A percentile compares a stretch with the other conserved stretches of the same genome.
phyloP scores from a whole-genome alignment of 345 rosid species.

The Physaria fendleri region DNA sequence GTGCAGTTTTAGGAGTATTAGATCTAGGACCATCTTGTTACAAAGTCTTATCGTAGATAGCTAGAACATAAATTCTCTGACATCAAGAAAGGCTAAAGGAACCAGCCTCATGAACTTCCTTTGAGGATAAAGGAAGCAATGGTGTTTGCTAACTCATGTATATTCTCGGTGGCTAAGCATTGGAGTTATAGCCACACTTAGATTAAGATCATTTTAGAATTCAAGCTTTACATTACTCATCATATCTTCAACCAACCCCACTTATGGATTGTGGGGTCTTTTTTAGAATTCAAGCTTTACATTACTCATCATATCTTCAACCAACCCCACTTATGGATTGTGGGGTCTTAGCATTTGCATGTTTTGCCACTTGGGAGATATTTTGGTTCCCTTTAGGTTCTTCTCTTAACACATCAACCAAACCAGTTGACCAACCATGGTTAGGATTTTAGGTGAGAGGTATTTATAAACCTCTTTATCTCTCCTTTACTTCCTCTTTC shows the following conservation, averaged over 20 bases:
- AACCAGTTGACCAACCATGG: constrained; percentile 73
- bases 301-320: constrained; percentile 32
- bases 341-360: constrained; percentile 59
- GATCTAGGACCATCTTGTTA: constrained; percentile 54
- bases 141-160: constrained; percentile 33
- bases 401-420: constrained; percentile 37
- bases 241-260: constrained; percentile 43
- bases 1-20: constrained; percentile 55
- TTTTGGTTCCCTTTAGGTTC: constrained; percentile 78
- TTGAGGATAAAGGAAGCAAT: constrained; percentile 39
- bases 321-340: constrained; percentile 58
- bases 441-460: constrained; percentile 70
- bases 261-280: constrained; percentile 62
- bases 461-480: constrained; percentile 29
- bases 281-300: constrained; percentile 13
- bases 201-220: constrained; percentile 30
- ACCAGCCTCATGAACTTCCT: constrained; percentile 34
- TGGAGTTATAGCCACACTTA: constrained; percentile 56
- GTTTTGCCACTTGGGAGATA: constrained; percentile 67
- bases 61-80: constrained; percentile 22
- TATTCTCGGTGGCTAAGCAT: constrained; percentile 51
- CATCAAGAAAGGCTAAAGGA: constrained; percentile 7
- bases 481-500: constrained; percentile 24
- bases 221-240: constrained; percentile 28
- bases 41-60: constrained; percentile 23